phyloP scores from a whole-genome alignment of 352 stramenopile species.

The Phytophthora aleatoria region DNA sequence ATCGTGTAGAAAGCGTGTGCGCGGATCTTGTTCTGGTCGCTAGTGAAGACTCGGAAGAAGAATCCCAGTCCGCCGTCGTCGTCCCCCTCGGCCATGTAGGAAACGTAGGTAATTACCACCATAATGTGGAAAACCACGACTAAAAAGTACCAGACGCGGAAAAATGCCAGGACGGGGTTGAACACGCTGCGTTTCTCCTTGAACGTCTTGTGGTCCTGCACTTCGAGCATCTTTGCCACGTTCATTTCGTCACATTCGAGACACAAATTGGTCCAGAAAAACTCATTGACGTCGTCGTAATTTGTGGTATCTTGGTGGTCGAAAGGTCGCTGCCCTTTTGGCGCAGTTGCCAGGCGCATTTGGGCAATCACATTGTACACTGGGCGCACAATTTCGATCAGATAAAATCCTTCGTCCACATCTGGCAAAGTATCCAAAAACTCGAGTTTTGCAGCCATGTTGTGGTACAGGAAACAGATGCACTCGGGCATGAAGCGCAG shows the following conservation, averaged over 20 bases:
- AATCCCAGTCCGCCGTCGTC: constrained; percentile 52
- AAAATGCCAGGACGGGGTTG: constrained; percentile 84
- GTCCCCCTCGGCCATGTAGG: constrained; percentile 67
- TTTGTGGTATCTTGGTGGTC: constrained; percentile 88
- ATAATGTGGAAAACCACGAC: constrained; percentile 74
- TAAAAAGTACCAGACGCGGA: constrained; percentile 85
- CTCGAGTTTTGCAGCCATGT: constrained; percentile 67
- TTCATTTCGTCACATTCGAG: constrained; percentile 74
- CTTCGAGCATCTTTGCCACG: constrained; percentile 61
- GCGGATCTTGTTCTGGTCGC: constrained; percentile 56
- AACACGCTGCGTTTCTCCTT: constrained; percentile 88
- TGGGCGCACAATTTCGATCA: constrained; percentile 70
- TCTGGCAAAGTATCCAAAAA: constrained; percentile 61
- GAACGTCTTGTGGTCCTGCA: constrained; percentile 85
- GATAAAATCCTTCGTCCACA: constrained; percentile 60
- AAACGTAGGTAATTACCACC: constrained; percentile 69
- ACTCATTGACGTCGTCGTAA: constrained; percentile 91
- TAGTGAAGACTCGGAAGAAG: constrained; percentile 68
- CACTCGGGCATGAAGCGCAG: constrained; percentile 90
- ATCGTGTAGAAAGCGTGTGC: constrained; percentile 76
- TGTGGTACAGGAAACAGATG: constrained; percentile 89
- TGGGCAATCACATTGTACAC: constrained; percentile 80
- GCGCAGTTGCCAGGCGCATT: constrained; percentile 62
- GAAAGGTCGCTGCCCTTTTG: constrained; percentile 45
- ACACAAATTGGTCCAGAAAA: constrained; percentile 79